These are phyloP conservation scores for Dunaliella sp. DNA, from an alignment of 139 green algal genomes.

Conservation along the genomic window DNA sequence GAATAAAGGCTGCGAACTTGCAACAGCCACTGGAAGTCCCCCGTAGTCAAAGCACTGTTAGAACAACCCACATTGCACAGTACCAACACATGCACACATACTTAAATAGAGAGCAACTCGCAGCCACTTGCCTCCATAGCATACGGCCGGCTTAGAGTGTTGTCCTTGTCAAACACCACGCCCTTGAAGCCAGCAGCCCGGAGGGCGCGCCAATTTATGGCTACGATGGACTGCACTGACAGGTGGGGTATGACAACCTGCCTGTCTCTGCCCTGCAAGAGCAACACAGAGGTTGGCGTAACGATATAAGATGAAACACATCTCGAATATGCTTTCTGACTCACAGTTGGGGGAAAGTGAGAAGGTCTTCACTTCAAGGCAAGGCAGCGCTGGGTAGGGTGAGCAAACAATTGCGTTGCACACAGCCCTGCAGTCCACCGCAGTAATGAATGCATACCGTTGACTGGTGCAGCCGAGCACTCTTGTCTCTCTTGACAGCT, in stretches of 20 bases:
- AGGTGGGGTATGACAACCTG: constrained; percentile 73
- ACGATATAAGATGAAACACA: too few species aligned
- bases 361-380: too few species aligned
- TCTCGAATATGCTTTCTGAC: too few species aligned
- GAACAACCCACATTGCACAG: background rate
- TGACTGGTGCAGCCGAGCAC: too few species aligned
- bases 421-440: too few species aligned
- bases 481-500: too few species aligned
- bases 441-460: too few species aligned
- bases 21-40: background rate
- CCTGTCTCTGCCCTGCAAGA: constrained; percentile 56
- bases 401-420: too few species aligned
- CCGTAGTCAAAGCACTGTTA: background rate
- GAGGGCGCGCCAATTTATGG: constrained; percentile 72
- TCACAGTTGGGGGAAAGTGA: too few species aligned
- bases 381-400: too few species aligned
- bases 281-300: too few species aligned
- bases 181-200: constrained; percentile 69
- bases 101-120: background rate
- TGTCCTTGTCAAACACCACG: constrained; percentile 95
- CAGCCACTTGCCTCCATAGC: constrained; percentile 36
- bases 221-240: constrained; percentile 57
- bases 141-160: constrained; percentile 90
- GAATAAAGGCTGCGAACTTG: background rate
- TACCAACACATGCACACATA: background rate